A percentile compares a stretch with the other conserved stretches of the same genome.
Conservation (phyloP, 257 asterid species). For the Ballota nigra region DNA sequence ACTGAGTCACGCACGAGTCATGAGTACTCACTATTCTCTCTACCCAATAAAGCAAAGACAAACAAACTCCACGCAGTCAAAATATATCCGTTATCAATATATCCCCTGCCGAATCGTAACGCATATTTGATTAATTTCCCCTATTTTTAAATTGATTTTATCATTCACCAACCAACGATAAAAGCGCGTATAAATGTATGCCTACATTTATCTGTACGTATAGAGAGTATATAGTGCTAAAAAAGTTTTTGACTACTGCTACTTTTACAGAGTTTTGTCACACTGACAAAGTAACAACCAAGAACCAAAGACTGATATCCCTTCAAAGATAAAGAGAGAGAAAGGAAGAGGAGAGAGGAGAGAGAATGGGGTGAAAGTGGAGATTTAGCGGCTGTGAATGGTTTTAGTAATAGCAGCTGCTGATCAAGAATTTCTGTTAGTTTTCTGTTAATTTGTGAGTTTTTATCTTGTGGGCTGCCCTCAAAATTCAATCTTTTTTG, state of each 20-base stretch:
- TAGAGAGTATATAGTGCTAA: background rate
- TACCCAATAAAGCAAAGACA: slow-evolving; percentile 46
- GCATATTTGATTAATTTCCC: slow-evolving; percentile 18
- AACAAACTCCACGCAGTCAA: slow-evolving; percentile 16
- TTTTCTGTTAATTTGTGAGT: slow-evolving; percentile 35
- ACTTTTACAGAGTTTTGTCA: slow-evolving; percentile 42
- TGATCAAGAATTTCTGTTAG: slow-evolving; percentile 39
- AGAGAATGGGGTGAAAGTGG: slow-evolving; percentile 49
- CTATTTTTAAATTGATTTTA: background rate
- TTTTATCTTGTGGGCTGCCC: slow-evolving; percentile 9
- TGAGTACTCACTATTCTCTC: slow-evolving; percentile 31
- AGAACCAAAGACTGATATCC: slow-evolving; percentile 26
- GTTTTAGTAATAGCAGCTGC: slow-evolving; percentile 55
- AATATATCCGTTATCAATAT: slow-evolving; percentile 32
- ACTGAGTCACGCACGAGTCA: slow-evolving; percentile 26
- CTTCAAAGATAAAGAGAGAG: slow-evolving; percentile 23
- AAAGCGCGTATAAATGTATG: background rate
- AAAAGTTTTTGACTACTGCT: slow-evolving; percentile 26
- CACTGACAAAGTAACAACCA: slow-evolving; percentile 40
- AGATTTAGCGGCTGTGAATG: slow-evolving; percentile 53
- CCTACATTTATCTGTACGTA: slow-evolving; percentile 10
- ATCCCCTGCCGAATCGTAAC: slow-evolving; percentile 13
- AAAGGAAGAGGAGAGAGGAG: slow-evolving; percentile 15
- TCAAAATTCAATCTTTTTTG: slow-evolving; percentile 14
- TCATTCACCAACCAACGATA: slow-evolving; percentile 3